Evolutionary conservation across 768 basidiomycete genomes (phyloP).

Genomic region (Agaricus sinodeliciosus): DNA sequence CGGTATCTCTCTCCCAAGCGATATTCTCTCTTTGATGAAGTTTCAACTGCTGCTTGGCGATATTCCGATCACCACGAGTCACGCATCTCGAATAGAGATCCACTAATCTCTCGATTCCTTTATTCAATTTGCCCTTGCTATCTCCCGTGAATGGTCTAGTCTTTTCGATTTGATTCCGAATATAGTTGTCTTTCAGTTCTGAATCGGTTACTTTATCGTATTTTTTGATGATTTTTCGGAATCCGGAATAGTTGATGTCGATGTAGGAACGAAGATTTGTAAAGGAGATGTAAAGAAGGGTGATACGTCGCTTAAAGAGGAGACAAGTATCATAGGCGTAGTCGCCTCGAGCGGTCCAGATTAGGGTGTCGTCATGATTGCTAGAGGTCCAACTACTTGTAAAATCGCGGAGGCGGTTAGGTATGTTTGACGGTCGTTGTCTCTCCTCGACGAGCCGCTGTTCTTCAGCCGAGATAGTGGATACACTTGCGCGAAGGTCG

Average conservation of each 20-base stretch:
- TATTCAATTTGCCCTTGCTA: slow-evolving; percentile 57
- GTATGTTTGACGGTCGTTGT: slow-evolving; percentile 25
- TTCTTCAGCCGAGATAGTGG: slow-evolving; percentile 19
- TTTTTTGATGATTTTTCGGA: slow-evolving; percentile 96
- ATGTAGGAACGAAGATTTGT: slow-evolving; percentile 80
- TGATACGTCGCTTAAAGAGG: slow-evolving; percentile 85
- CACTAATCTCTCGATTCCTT: slow-evolving; percentile 50
- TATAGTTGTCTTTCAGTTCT: slow-evolving; percentile 73
- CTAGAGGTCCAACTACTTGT: slow-evolving; percentile 34
- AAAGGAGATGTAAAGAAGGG: slow-evolving; percentile 70
- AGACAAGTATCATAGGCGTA: slow-evolving; percentile 80
- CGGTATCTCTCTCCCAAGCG: slow-evolving; percentile 95
- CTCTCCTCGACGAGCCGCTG: slow-evolving; percentile 33
- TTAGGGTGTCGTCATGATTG: slow-evolving; percentile 28
- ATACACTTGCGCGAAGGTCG: slow-evolving; percentile 15
- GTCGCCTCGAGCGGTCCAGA: slow-evolving; percentile 78
- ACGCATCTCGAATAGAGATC: slow-evolving; percentile 84
- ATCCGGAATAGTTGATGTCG: slow-evolving; percentile 88
- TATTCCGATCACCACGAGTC: slow-evolving; percentile 56
- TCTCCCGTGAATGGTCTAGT: slow-evolving; percentile 60
- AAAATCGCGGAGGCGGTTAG: slow-evolving; percentile 41
- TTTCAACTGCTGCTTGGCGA: slow-evolving; percentile 77
- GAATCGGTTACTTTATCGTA: slow-evolving; percentile 92
- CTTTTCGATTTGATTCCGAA: slow-evolving; percentile 62
- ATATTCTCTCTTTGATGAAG: slow-evolving; percentile 88